A percentile compares a stretch with the other conserved stretches of the same genome.
Conservation (phyloP, 2,329 filamentous ascomycete species). For the Epichloe aotearoae region DNA sequence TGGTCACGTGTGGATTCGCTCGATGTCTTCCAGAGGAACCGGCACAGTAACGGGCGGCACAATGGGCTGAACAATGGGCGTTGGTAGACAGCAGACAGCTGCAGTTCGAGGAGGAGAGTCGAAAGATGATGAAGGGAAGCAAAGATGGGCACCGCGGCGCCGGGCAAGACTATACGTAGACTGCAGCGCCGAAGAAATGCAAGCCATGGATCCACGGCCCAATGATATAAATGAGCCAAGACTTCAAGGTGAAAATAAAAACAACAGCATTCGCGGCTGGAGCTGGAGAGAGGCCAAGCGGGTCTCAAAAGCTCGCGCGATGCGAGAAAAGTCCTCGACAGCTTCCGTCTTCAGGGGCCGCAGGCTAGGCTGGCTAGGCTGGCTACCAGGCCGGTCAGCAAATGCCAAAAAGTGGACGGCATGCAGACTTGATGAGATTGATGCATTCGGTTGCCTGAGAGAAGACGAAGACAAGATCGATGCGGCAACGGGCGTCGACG, state of each 20-base stretch:
- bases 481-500: background rate
- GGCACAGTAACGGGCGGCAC: background rate
- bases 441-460: background rate
- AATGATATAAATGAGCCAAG: background rate
- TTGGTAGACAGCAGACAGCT: background rate
- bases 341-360: background rate
- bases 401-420: background rate
- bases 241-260: too few relatives aligned
- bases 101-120: background rate
- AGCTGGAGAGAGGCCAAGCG: background rate
- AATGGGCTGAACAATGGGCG: background rate
- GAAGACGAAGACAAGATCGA: background rate
- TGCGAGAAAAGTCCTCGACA: too few relatives aligned
- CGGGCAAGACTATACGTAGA: background rate
- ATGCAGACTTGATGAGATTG: background rate
- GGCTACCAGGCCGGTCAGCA: background rate
- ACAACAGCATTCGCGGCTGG: background rate
- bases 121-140: constrained; percentile 7
- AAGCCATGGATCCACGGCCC: background rate
- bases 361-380: too few relatives aligned
- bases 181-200: background rate
- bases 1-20: background rate
- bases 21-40: background rate
- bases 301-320: background rate
- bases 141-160: constrained; percentile 8